These are phyloP conservation scores for Diplocarpon mali DNA, from an alignment of 2,329 filamentous ascomycete species.

Conservation along the genomic window DNA sequence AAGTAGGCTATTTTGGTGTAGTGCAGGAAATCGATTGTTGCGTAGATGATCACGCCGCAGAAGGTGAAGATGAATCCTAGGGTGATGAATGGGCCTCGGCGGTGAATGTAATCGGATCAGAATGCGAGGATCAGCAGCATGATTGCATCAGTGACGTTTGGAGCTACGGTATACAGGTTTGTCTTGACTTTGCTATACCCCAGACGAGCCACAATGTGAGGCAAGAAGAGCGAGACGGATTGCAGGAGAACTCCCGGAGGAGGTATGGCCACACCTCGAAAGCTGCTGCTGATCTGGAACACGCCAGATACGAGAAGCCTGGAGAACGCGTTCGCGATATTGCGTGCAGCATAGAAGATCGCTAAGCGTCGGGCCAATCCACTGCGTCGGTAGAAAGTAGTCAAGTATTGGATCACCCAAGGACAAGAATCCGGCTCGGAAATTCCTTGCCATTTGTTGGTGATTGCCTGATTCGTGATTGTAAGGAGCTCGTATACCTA, in stretches of 20 bases:
- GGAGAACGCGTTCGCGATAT: conserved; percentile 59
- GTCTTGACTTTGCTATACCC: conserved; percentile 44
- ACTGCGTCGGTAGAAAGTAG: conserved; percentile 58
- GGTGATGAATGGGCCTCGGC: conserved; percentile 54
- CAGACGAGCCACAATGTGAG: conserved; percentile 42
- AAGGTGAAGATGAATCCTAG: conserved; percentile 66
- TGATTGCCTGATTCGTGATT: too few relatives aligned
- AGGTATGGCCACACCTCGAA: conserved; percentile 41
- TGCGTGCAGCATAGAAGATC: conserved; percentile 65
- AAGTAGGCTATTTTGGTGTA: conserved; percentile 49
- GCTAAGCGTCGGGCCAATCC: conserved; percentile 61
- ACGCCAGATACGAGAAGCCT: conserved; percentile 25
- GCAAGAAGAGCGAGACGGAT: conserved; percentile 42
- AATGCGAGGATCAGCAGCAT: conserved; percentile 67
- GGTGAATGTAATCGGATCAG: conserved; percentile 43
- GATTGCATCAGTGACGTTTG: conserved; percentile 62
- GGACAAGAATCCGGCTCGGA: conserved; percentile 60
- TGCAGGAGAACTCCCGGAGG: conserved; percentile 47
- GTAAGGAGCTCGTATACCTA: conserved; percentile 33
- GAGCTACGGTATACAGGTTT: conserved; percentile 73
- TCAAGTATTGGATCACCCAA: conserved; percentile 45
- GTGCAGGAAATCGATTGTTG: conserved; percentile 46
- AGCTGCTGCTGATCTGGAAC: conserved; percentile 42
- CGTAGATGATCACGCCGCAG: conserved; percentile 69
- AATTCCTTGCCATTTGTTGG: conserved; percentile 30